phyloP scores from a whole-genome alignment of 148 eudicot genomes.

The Persicaria maculosa region DNA sequence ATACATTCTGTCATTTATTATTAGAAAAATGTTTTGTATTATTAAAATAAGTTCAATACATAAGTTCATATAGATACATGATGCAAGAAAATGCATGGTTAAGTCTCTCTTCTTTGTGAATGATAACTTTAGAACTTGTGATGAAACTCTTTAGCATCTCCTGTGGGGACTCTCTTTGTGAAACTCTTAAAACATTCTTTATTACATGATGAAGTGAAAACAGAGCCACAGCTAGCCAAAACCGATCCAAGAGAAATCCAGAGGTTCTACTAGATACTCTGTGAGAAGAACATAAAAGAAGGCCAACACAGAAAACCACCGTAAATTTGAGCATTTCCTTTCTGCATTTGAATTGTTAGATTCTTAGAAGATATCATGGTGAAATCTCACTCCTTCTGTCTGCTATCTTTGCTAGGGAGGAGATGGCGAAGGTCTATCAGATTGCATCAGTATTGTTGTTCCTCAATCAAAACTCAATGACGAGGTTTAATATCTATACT shows the following conservation, averaged over 20 bases:
- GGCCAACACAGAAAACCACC: constrained; percentile 84
- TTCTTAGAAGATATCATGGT: background rate
- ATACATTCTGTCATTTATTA: background rate
- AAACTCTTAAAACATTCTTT: constrained; percentile 12
- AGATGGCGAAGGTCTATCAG: constrained; percentile 89
- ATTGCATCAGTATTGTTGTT: constrained; percentile 92
- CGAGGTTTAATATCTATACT: constrained; percentile 51
- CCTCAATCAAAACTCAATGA: constrained; percentile 51
- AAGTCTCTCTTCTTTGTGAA: background rate
- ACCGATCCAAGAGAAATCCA: constrained; percentile 89
- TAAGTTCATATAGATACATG: background rate
- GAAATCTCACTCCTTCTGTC: background rate
- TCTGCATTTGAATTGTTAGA: background rate
- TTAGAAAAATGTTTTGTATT: background rate
- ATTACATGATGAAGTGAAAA: constrained; percentile 70
- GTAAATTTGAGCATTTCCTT: constrained; percentile 27
- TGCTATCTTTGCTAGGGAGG: constrained; percentile 52
- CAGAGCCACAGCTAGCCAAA: constrained; percentile 38
- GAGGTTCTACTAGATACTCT: constrained; percentile 58
- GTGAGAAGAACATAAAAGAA: constrained; percentile 58
- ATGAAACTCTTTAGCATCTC: background rate
- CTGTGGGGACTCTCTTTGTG: constrained; percentile 7
- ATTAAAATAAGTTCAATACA: background rate
- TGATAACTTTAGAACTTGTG: background rate
- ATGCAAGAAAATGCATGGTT: background rate